These are phyloP conservation scores for Fraxinus velutina DNA, from an alignment of 305 asterid species.

Conservation along the genomic window DNA sequence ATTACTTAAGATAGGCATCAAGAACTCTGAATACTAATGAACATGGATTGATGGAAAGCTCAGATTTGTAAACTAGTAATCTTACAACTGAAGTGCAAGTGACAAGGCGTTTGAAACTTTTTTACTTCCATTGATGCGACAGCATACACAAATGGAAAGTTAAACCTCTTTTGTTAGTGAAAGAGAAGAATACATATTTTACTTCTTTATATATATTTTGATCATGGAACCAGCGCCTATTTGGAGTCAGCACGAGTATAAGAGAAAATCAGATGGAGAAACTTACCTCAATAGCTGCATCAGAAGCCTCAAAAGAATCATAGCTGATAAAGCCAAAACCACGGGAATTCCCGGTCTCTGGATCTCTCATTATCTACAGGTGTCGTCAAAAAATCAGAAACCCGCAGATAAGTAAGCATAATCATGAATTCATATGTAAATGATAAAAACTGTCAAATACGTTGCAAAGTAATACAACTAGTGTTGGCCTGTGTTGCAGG, in stretches of 20 bases:
- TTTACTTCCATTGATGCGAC: not conserved
- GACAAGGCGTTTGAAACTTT: not conserved
- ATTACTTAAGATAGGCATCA: not conserved
- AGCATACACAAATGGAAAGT: not conserved
- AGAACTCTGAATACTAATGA: not conserved
- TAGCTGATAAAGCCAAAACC: constrained; percentile 93
- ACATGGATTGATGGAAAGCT: not conserved
- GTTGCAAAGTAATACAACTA: not conserved
- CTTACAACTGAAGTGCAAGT: not conserved
- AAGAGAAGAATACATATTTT: not conserved
- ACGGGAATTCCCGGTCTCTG: constrained; percentile 89
- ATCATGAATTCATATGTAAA: not conserved
- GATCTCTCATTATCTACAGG: constrained; percentile 92
- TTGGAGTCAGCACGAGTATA: constrained; percentile 16
- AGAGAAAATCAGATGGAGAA: not conserved
- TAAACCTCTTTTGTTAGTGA: not conserved
- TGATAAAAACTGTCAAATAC: not conserved
- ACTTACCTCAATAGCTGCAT: constrained; percentile 85
- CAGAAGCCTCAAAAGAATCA: constrained; percentile 96
- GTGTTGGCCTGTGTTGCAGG: not conserved
- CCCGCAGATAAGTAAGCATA: constrained; percentile 1
- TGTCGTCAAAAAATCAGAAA: not conserved
- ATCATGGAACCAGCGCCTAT: not conserved
- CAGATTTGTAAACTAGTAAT: not conserved
- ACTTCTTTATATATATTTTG: not conserved